Evolutionary conservation across 768 basidiomycete species (phyloP), one percentile per base, ranked within the genome.

Genomic region (Boletus rex-veris): DNA sequence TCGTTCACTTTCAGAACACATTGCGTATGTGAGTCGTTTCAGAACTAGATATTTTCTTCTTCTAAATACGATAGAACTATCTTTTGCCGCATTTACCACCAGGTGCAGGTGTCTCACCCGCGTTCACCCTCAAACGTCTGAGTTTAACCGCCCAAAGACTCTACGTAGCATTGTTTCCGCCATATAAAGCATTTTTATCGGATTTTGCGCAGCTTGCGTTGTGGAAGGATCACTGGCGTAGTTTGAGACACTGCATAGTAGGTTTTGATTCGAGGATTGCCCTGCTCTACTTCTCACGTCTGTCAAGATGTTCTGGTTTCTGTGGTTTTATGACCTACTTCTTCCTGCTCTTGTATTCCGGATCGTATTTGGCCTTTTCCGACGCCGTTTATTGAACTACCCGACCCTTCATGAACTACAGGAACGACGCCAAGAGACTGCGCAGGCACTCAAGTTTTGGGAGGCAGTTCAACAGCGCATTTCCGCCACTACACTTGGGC

Each of bases 291-390:
- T 41, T 43, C 24, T 60, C 21, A 60, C 7, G 28, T 45, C 31
- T 35, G 42, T 41, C 36, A 55, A 86, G 86, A 52, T 74, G 2
- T 88, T 79, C 58, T 88, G 86, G 86, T 65, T 75, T 35, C 60
- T 86, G 15, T 88, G 86, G 86, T 80, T 79, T 65, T 61, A 79
- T 48, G 75, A 85, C 59, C 61, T 84, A 14, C 73, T 88, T 5
- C 70, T 80, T 12, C 78, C 86, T 12, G 74, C 76, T 8, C 62
- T 84, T 24, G 55, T 84, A 45, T 64, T 80, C 39, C 73, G 75
- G 36, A 63, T 85, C 14, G 60, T 80, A 28, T 79, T 76, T 55
- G 60, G 74, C 38, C 75, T 87, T 44, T 35, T 82, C 30, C 75
- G 76, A 37, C 75, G 77, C 35, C 76, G 74, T 54, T 48, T 85